Evolutionary conservation across 192 early-diverging fungal genomes (phyloP).

Genomic region (Podila minutissima): DNA sequence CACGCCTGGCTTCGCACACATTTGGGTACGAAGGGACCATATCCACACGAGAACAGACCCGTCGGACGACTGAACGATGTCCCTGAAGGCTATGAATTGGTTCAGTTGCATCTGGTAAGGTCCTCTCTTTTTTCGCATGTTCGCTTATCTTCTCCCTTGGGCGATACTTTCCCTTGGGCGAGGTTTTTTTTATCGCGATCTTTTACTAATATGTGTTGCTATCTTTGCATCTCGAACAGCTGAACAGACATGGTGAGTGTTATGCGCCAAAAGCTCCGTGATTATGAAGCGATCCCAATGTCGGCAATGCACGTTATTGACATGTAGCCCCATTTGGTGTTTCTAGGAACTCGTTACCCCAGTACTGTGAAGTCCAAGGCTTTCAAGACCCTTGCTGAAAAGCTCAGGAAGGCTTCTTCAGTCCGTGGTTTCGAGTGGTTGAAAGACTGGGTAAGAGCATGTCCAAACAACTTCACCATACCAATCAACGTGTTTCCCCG

Average conservation of each 20-base stretch:
- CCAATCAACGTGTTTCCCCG: no score
- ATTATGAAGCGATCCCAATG: no score
- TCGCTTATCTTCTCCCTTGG: not conserved
- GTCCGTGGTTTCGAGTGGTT: constrained; percentile 24
- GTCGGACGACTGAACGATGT: constrained; percentile 10
- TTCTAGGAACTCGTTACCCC: constrained; percentile 15
- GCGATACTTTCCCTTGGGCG: not conserved
- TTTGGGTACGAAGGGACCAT: constrained; percentile 37
- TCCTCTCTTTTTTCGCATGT: not conserved
- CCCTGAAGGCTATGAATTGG: constrained; percentile 37
- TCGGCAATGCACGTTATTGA: no score
- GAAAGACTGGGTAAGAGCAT: constrained; percentile 7
- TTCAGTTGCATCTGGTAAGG: constrained; percentile 33
- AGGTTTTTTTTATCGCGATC: not conserved
- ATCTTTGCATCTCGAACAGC: not conserved
- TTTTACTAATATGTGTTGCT: not conserved
- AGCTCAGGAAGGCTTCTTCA: not conserved
- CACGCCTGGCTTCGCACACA: constrained; percentile 22
- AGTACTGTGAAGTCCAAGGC: not conserved
- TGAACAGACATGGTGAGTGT: not conserved
- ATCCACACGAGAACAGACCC: constrained; percentile 33
- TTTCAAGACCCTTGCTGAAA: constrained; percentile 10
- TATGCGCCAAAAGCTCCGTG: not conserved
- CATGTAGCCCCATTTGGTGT: no score
- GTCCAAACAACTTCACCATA: not conserved